Evolutionary conservation across 1,284 basidiomycete genomes (phyloP).

Genomic region (Microbotryum silenes-acaulis): DNA sequence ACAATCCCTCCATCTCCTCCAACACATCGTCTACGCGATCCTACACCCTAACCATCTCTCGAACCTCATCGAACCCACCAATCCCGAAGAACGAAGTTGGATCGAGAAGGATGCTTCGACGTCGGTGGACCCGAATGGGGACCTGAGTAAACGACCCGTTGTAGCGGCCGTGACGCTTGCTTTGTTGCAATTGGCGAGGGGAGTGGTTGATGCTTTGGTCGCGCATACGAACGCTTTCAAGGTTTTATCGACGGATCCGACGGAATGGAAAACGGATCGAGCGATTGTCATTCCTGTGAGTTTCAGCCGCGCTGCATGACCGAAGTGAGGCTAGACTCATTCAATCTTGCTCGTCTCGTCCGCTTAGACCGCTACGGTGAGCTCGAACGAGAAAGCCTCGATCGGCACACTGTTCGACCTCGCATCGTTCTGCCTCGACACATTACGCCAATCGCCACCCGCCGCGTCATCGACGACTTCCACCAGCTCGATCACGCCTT

Average conservation of each 20-base stretch:
- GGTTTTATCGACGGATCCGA: slow-evolving; percentile 57
- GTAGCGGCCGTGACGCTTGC: slow-evolving; percentile 60
- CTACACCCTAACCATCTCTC: slow-evolving; percentile 82
- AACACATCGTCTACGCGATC: slow-evolving; percentile 79
- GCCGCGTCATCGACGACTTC: slow-evolving; percentile 51
- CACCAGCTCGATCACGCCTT: slow-evolving; percentile 38
- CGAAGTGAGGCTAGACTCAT: neutral
- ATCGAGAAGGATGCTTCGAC: slow-evolving; percentile 54
- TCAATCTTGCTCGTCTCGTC: neutral
- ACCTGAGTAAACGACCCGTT: slow-evolving; percentile 59
- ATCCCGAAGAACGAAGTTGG: slow-evolving; percentile 57
- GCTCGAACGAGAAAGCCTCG: slow-evolving; percentile 65
- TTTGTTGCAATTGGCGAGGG: slow-evolving; percentile 60
- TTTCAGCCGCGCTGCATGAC: slow-evolving; percentile 27
- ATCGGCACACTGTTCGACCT: slow-evolving; percentile 70
- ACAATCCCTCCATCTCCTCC: slow-evolving; percentile 60
- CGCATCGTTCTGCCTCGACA: slow-evolving; percentile 60
- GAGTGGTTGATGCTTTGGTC: slow-evolving; percentile 61
- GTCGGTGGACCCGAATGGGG: slow-evolving; percentile 43
- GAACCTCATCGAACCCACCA: slow-evolving; percentile 70
- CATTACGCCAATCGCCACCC: slow-evolving; percentile 52
- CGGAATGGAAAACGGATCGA: slow-evolving; percentile 61
- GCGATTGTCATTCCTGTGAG: slow-evolving; percentile 66
- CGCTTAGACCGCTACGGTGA: slow-evolving; percentile 52
- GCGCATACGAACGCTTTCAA: slow-evolving; percentile 61